Conservation (phyloP, 2,329 filamentous ascomycete genomes). For the Trichoderma sp. region DNA sequence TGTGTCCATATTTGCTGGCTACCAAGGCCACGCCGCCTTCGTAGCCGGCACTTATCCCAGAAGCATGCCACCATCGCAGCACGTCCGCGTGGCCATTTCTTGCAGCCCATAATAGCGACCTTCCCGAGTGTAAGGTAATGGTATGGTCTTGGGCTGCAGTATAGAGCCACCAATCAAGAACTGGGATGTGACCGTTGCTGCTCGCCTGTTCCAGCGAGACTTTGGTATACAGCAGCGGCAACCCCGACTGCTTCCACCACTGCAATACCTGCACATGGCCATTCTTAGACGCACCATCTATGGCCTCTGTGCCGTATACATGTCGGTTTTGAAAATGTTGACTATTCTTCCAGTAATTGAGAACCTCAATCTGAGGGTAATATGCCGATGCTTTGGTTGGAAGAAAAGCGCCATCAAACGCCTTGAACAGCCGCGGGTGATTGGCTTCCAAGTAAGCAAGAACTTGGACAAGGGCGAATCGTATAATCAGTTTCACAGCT, state of each 20-base stretch:
- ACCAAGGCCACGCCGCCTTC: conserved; percentile 81
- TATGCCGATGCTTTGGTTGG: conserved; percentile 86
- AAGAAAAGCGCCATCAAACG: conserved; percentile 80
- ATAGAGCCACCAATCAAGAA: conserved; percentile 92
- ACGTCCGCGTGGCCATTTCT: conserved; percentile 78
- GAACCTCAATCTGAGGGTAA: conserved; percentile 79
- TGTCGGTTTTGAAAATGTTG: conserved; percentile 82
- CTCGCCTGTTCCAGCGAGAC: conserved; percentile 85
- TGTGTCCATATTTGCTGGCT: conserved; percentile 81
- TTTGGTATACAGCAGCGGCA: conserved; percentile 83
- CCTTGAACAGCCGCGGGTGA: conserved; percentile 74
- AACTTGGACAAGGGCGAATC: conserved; percentile 80
- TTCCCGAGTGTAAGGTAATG: conserved; percentile 73
- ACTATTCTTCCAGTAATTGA: conserved; percentile 89
- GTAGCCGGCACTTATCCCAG: conserved; percentile 75
- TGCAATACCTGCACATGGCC: conserved; percentile 84
- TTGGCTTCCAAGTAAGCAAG: conserved; percentile 67
- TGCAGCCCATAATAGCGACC: conserved; percentile 79
- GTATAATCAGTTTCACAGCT: conserved; percentile 85
- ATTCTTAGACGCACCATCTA: conserved; percentile 83
- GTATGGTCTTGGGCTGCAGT: conserved; percentile 61
- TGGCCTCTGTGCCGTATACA: conserved; percentile 74
- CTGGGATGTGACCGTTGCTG: conserved; percentile 77
- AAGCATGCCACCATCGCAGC: conserved; percentile 85
- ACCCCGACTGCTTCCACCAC: conserved; percentile 81